phyloP scores from a whole-genome alignment of 2,329 filamentous ascomycete species.

The Aspergillus fijiensis region DNA sequence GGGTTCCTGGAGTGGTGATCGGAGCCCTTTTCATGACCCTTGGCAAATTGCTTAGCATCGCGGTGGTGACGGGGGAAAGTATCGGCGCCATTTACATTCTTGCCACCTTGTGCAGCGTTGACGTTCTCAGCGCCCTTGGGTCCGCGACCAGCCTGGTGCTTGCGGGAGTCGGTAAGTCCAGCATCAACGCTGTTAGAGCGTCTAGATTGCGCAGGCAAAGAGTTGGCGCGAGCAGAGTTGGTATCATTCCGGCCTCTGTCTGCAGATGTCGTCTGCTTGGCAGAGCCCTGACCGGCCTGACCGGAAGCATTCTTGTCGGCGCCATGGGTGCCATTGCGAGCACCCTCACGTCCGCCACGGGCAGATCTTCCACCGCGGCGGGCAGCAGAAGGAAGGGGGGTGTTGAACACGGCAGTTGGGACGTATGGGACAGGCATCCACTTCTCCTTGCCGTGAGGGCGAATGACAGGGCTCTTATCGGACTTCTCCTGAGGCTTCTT shows the following conservation, averaged over 20 bases:
- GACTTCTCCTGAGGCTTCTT: slow-evolving; percentile 68
- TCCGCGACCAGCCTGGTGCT: slow-evolving; percentile 31
- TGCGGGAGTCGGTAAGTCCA: slow-evolving; percentile 33
- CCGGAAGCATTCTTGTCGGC: slow-evolving; percentile 36
- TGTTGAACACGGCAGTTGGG: slow-evolving; percentile 82
- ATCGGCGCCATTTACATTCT: slow-evolving; percentile 32
- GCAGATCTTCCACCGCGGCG: slow-evolving; percentile 57
- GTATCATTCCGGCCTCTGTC: slow-evolving; percentile 39
- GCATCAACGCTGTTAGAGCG: slow-evolving; percentile 39
- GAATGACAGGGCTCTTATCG: slow-evolving; percentile 57
- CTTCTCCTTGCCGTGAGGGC: slow-evolving; percentile 68
- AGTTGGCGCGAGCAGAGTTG: slow-evolving; percentile 39
- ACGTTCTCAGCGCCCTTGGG: slow-evolving; percentile 35
- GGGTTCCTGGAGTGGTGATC: slow-evolving; percentile 30
- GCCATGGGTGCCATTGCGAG: slow-evolving; percentile 46
- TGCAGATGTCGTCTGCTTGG: slow-evolving; percentile 32
- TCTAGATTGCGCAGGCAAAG: slow-evolving; percentile 39
- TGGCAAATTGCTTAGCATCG: slow-evolving; percentile 36
- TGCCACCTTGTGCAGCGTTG: slow-evolving; percentile 24
- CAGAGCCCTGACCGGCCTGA: slow-evolving; percentile 26
- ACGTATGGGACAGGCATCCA: slow-evolving; percentile 84
- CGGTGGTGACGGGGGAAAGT: slow-evolving; percentile 32
- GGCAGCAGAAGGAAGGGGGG: slow-evolving; percentile 60
- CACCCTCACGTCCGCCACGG: slow-evolving; percentile 55
- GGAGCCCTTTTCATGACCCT: slow-evolving; percentile 33